Conservation (phyloP, 2,329 filamentous ascomycete species). For the Arthrobotrys iridis region DNA sequence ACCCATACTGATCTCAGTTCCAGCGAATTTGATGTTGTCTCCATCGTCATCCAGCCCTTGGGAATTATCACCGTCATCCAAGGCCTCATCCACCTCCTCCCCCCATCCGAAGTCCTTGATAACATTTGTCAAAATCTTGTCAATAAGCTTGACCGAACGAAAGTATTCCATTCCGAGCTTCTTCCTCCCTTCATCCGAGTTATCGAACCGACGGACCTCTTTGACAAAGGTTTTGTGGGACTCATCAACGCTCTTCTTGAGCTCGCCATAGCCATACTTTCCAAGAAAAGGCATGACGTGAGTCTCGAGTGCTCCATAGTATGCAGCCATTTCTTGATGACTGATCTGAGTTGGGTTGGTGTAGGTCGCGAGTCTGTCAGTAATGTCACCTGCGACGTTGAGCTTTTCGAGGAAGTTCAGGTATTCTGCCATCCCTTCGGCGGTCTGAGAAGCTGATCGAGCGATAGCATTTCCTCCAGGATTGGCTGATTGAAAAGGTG, state of each 20-base stretch:
- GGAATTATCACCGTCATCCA: not conserved
- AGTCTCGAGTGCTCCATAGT: not conserved
- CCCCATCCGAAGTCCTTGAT: conserved; percentile 4
- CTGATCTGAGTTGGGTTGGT: not conserved
- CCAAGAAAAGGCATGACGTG: conserved; percentile 21
- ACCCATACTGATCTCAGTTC: no score
- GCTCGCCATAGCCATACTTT: conserved; percentile 11
- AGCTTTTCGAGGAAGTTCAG: conserved; percentile 7
- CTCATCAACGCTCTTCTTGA: not conserved
- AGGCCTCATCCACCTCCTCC: not conserved
- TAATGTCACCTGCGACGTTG: not conserved
- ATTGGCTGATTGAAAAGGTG: no score
- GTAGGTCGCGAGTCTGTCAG: not conserved
- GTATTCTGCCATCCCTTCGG: conserved; percentile 17
- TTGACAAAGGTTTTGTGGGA: not conserved
- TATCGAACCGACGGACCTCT: not conserved
- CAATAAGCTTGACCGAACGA: not conserved
- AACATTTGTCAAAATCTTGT: not conserved
- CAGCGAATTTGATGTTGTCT: not conserved
- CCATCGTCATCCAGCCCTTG: not conserved
- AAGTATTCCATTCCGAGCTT: not conserved
- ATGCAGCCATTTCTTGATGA: not conserved
- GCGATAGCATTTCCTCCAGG: not conserved
- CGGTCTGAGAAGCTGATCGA: not conserved
- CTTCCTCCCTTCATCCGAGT: not conserved